Evolutionary conservation across 192 early-diverging fungal genomes (phyloP).

Genomic region (Podila clonocystis): DNA sequence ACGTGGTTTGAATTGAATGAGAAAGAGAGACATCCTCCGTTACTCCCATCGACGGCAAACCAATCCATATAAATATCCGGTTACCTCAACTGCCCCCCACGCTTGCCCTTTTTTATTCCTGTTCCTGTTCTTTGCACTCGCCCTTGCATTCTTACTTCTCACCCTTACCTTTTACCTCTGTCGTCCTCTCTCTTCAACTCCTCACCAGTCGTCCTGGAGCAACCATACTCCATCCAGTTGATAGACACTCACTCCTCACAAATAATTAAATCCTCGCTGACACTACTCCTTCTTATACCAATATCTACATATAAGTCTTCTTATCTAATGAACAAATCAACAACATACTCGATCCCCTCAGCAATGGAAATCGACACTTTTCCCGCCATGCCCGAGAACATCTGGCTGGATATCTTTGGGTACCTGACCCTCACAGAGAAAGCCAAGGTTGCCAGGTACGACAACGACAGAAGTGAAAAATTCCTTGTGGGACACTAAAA

Average conservation of each 20-base stretch:
- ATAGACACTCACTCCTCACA: neutral
- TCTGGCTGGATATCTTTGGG: conserved; percentile 48
- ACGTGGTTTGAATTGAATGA: neutral
- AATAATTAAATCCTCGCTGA: too few relatives aligned
- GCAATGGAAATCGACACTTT: conserved; percentile 11
- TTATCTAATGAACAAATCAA: too few relatives aligned
- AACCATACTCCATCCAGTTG: neutral
- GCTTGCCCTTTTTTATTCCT: neutral
- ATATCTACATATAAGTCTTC: neutral
- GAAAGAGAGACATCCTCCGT: neutral
- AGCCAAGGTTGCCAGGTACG: conserved; percentile 33
- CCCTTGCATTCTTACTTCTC: neutral
- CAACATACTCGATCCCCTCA: neutral
- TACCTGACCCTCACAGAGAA: conserved; percentile 42
- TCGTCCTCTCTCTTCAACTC: neutral
- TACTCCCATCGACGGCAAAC: neutral
- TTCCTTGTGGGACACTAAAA: neutral
- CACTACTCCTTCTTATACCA: neutral
- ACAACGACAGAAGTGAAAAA: neutral
- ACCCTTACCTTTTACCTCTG: neutral
- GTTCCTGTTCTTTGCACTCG: neutral
- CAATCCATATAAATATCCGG: too few relatives aligned
- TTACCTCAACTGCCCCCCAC: too few relatives aligned
- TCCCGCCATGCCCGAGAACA: conserved; percentile 41
- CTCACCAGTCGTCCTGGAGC: neutral